Conservation (phyloP, 2,329 filamentous ascomycete genomes). For the Chrysoporthe deuterocubensis region DNA sequence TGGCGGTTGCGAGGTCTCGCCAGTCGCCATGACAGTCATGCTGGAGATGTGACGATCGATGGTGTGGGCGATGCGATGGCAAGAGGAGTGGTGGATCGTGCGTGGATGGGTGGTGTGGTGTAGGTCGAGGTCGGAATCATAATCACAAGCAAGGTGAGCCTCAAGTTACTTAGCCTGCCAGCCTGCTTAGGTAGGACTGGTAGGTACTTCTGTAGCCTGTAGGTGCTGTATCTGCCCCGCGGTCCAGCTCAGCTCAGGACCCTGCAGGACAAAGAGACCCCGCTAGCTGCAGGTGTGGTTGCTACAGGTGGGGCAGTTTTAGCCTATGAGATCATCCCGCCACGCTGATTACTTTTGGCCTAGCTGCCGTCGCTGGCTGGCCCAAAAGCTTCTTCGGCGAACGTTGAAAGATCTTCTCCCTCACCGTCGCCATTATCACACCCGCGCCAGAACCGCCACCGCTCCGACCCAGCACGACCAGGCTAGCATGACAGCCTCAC, state of each 20-base stretch:
- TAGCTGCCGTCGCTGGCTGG: slow-evolving; percentile 1
- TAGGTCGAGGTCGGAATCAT: neutral
- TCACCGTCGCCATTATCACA: neutral
- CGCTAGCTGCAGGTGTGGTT: slow-evolving; percentile 20
- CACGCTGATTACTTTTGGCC: slow-evolving; percentile 8
- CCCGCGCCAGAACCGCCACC: neutral
- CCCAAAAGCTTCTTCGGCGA: neutral
- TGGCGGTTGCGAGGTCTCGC: neutral
- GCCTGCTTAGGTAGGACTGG: too few relatives aligned
- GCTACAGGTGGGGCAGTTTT: slow-evolving; percentile 17
- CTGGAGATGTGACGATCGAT: neutral
- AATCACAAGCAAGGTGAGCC: neutral
- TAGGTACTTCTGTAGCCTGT: neutral
- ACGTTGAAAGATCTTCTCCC: slow-evolving; percentile 14
- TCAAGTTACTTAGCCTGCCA: too few relatives aligned
- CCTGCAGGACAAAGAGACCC: slow-evolving; percentile 9
- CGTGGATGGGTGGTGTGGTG: neutral
- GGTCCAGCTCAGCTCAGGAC: neutral
- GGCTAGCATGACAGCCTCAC: slow-evolving; percentile 48
- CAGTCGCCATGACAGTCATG: slow-evolving; percentile 3
- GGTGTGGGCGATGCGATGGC: neutral
- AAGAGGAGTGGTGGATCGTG: neutral
- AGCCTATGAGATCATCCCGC: slow-evolving; percentile 27
- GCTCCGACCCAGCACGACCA: slow-evolving; percentile 22
- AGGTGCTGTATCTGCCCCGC: neutral